phyloP scores from a whole-genome alignment of 345 rosid genomes.

The Acer negundo region DNA sequence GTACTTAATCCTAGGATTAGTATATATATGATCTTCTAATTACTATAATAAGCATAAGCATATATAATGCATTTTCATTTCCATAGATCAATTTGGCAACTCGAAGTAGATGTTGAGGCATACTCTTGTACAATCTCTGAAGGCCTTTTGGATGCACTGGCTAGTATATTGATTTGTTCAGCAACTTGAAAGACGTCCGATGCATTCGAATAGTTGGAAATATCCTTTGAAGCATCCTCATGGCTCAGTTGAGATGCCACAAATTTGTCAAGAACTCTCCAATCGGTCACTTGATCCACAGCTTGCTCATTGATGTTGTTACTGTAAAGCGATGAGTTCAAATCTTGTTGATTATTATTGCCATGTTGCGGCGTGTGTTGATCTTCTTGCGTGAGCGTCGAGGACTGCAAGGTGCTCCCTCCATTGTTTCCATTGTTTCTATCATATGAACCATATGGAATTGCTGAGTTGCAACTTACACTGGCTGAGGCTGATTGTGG shows the following conservation, averaged over 20 bases:
- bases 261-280: slow-evolving; percentile 95
- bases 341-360: slow-evolving; percentile 51
- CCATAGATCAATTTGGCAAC: slow-evolving; percentile 89
- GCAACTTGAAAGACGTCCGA: slow-evolving; percentile 36
- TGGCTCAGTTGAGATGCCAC: slow-evolving; percentile 97
- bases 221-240: slow-evolving; percentile 56
- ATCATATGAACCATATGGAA: slow-evolving; percentile 45
- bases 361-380: slow-evolving; percentile 33
- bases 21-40: slow-evolving; percentile 28
- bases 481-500: slow-evolving; percentile 46
- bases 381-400: slow-evolving; percentile 60
- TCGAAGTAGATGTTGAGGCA: slow-evolving; percentile 65
- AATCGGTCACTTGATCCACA: slow-evolving; percentile 83
- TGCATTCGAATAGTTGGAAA: slow-evolving; percentile 29
- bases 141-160: slow-evolving; percentile 49
- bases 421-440: slow-evolving; percentile 47
- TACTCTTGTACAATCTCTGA: slow-evolving; percentile 52
- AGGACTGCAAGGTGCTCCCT: slow-evolving; percentile 52
- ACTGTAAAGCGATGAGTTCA: slow-evolving; percentile 43
- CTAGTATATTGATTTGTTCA: slow-evolving; percentile 40
- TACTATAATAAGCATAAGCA: slow-evolving; percentile 16
- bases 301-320: slow-evolving; percentile 44
- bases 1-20: slow-evolving; percentile 52
- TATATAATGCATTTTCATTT: slow-evolving; percentile 40
- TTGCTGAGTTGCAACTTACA: slow-evolving; percentile 46